phyloP scores from a whole-genome alignment of 495 filamentous ascomycete genomes.

The Podospora pseudopauciseta region DNA sequence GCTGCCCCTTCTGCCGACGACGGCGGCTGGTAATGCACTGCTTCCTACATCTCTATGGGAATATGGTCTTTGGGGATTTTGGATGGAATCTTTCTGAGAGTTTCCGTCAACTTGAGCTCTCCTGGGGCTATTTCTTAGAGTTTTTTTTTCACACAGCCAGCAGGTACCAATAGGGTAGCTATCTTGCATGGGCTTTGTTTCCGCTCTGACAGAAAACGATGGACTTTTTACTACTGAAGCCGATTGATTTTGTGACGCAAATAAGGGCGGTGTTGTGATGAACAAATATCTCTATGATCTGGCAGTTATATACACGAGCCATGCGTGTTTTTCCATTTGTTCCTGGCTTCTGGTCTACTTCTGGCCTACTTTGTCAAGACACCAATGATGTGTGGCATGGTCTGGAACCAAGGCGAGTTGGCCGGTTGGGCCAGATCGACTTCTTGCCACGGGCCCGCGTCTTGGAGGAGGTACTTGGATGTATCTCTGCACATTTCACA shows the following conservation, averaged over 20 bases:
- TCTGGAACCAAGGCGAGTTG: slow-evolving; percentile 43
- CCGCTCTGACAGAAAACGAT: not conserved
- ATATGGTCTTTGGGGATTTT: not conserved
- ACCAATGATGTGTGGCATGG: slow-evolving; percentile 48
- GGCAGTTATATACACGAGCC: not conserved
- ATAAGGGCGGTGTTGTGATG: not conserved
- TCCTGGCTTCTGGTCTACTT: not conserved
- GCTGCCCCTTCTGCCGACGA: slow-evolving; percentile 1
- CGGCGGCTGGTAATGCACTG: slow-evolving; percentile 20
- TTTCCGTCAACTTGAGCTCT: not conserved
- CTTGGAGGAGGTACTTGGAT: slow-evolving; percentile 42
- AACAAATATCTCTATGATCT: not conserved
- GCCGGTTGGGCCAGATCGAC: slow-evolving; percentile 49
- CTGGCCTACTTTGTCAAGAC: slow-evolving; percentile 24
- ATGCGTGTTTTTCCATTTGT: not conserved
- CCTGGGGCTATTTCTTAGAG: not conserved
- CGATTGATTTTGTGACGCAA: not conserved
- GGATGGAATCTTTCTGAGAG: not conserved
- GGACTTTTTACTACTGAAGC: not conserved
- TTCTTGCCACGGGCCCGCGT: slow-evolving; percentile 54
- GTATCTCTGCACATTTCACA: slow-evolving; percentile 58
- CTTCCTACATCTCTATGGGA: not conserved
- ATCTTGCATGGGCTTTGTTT: not conserved
- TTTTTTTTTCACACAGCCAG: not conserved
- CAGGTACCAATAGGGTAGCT: not conserved